Percentiles rank a stretch among this genome's conserved stretches.
Evolutionary conservation across 2,329 filamentous ascomycete genomes (phyloP).

Genomic region (Fusarium miscanthi): DNA sequence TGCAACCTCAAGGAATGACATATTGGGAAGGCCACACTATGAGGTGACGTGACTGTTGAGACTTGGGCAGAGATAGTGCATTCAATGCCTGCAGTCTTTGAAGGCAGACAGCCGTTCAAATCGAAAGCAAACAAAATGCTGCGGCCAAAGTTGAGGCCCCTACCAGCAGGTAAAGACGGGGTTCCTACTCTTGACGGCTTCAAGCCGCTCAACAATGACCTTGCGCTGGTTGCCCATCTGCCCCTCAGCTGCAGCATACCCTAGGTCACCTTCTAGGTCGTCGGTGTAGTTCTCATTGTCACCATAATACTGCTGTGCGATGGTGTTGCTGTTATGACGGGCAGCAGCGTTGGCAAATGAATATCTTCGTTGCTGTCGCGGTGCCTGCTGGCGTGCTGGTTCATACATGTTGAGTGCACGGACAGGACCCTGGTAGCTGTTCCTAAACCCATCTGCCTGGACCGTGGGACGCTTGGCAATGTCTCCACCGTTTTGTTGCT

Average conservation of each 20-base stretch:
- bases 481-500: constrained; percentile 33
- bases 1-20: constrained; percentile 5
- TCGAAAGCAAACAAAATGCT: not conserved
- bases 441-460: constrained; percentile 36
- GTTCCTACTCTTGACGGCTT: constrained; percentile 94
- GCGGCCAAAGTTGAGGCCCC: constrained; percentile 33
- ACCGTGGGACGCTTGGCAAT: constrained; percentile 37
- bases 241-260: constrained; percentile 92
- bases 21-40: constrained; percentile 8
- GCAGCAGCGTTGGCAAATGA: constrained; percentile 63
- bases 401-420: constrained; percentile 58
- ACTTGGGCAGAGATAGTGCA: not conserved
- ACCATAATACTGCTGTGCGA: constrained; percentile 65
- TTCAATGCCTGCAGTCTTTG: not conserved
- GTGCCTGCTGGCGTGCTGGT: constrained; percentile 53
- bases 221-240: constrained; percentile 92
- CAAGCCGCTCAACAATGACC: constrained; percentile 95
- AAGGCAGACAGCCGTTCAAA: not conserved
- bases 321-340: constrained; percentile 61
- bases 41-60: constrained; percentile 1
- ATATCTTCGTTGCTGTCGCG: constrained; percentile 62
- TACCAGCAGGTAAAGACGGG: constrained; percentile 98
- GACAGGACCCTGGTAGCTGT: constrained; percentile 56
- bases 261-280: constrained; percentile 90
- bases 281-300: constrained; percentile 73